These are phyloP conservation scores for Aphanomyces cochlioides DNA, from an alignment of 352 stramenopile genomes.

Conservation along the genomic window DNA sequence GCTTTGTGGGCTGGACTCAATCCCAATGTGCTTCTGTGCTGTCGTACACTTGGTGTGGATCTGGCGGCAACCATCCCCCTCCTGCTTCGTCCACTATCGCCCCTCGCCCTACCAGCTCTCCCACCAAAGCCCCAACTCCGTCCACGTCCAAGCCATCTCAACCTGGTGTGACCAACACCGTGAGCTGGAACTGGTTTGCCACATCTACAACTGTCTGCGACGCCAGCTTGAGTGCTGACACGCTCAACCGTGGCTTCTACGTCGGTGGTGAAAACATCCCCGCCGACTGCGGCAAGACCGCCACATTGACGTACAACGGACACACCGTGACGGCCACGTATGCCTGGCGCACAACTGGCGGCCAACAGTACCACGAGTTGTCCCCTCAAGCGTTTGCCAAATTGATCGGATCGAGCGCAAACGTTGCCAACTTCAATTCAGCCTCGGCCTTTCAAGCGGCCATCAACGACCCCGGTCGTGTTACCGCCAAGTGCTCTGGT, in stretches of 20 bases:
- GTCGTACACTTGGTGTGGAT: background rate
- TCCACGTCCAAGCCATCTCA: background rate
- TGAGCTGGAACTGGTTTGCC: conserved; percentile 13
- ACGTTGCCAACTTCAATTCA: background rate
- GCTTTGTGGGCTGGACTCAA: conserved; percentile 19
- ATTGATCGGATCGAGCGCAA: background rate
- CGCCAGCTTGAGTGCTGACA: conserved; percentile 4
- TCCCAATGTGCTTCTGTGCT: background rate
- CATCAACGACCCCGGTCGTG: background rate
- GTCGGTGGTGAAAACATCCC: conserved; percentile 3
- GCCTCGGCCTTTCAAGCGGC: background rate
- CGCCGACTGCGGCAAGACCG: conserved; percentile 13
- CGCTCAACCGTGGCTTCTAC: conserved; percentile 3
- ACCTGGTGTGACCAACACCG: background rate
- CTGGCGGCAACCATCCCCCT: background rate
- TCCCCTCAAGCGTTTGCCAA: conserved; percentile 4
- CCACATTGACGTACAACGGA: background rate
- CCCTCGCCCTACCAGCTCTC: background rate
- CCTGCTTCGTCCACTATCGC: background rate
- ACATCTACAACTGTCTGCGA: background rate
- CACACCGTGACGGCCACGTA: background rate
- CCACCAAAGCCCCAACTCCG: background rate
- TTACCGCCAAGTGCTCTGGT: background rate
- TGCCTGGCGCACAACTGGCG: background rate
- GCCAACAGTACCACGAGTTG: background rate